A percentile compares a stretch with the other conserved stretches of the same genome.
phyloP scores from a whole-genome alignment of 78 protist genomes.

The Anaeramoeba flamelloides region DNA sequence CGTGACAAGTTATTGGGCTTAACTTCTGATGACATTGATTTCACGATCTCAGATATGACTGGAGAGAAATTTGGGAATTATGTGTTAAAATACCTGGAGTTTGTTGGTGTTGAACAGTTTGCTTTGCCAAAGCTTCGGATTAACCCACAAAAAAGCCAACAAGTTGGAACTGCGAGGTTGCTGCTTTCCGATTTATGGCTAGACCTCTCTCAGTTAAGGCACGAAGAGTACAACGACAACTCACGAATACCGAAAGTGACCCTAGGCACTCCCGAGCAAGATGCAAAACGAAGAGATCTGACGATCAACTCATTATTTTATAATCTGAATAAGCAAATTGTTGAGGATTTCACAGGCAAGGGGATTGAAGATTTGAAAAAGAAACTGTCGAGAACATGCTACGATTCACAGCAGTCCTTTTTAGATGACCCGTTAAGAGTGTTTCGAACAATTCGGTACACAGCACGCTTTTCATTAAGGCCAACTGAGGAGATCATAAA shows the following conservation, averaged over 20 bases:
- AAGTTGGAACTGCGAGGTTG: conserved; percentile 67
- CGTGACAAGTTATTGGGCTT: conserved; percentile 44
- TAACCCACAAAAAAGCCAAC: conserved; percentile 75
- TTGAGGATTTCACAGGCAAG: conserved; percentile 13
- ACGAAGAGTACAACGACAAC: conserved; percentile 50
- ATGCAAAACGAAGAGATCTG: conserved; percentile 81
- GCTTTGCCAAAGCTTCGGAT: conserved; percentile 36
- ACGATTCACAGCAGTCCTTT: conserved; percentile 56
- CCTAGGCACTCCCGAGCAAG: conserved; percentile 76
- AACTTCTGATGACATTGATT: conserved; percentile 18
- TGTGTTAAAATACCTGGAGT: neutral
- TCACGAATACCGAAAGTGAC: conserved; percentile 53
- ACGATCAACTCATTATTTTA: conserved; percentile 81
- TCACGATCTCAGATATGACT: neutral
- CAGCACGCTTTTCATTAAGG: conserved; percentile 51
- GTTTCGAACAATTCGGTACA: conserved; percentile 64
- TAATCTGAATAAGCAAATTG: conserved; percentile 49
- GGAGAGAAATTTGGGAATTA: conserved; percentile 8
- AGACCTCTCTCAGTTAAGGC: conserved; percentile 74
- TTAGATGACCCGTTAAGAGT: conserved; percentile 84
- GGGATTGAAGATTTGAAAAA: conserved; percentile 50
- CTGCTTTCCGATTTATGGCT: conserved; percentile 28
- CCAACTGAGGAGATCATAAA: too few relatives aligned
- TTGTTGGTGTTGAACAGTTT: conserved; percentile 16
- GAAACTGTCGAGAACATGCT: conserved; percentile 57